Conservation (phyloP, 2,329 filamentous ascomycete genomes). For the Trichoderma arundinaceum region DNA sequence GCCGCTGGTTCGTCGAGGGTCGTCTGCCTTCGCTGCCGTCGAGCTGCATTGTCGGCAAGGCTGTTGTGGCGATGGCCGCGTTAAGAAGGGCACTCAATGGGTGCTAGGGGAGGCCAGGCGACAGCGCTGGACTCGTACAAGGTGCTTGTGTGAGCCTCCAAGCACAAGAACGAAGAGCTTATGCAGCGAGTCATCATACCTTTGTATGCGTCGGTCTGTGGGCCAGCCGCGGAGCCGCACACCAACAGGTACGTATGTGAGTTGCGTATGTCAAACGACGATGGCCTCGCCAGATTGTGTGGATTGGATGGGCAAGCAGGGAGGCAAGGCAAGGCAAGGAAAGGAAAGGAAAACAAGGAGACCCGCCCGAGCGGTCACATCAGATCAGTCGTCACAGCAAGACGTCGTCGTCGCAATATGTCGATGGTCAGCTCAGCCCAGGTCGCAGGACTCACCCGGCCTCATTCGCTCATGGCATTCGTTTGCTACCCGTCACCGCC, state of each 20-base stretch:
- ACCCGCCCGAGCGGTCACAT: constrained; percentile 11
- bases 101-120: too few relatives aligned
- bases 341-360: background rate
- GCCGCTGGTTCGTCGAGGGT: constrained; percentile 42
- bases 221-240: background rate
- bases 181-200: background rate
- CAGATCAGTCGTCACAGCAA: background rate
- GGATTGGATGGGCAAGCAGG: constrained; percentile 6
- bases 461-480: background rate
- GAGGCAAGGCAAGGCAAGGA: background rate
- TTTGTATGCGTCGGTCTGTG: background rate
- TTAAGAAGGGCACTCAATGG: background rate
- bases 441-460: too few relatives aligned
- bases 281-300: background rate
- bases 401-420: constrained; percentile 11
- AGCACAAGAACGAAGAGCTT: background rate
- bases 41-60: constrained; percentile 38
- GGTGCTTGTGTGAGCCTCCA: background rate
- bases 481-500: background rate
- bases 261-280: constrained; percentile 1
- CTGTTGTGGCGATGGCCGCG: background rate
- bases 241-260: background rate
- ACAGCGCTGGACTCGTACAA: background rate
- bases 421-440: background rate
- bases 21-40: constrained; percentile 38